A percentile compares a stretch with the other conserved stretches of the same genome.
phyloP scores from a whole-genome alignment of 495 filamentous ascomycete genomes.

The Thermochaetoides thermophila region DNA sequence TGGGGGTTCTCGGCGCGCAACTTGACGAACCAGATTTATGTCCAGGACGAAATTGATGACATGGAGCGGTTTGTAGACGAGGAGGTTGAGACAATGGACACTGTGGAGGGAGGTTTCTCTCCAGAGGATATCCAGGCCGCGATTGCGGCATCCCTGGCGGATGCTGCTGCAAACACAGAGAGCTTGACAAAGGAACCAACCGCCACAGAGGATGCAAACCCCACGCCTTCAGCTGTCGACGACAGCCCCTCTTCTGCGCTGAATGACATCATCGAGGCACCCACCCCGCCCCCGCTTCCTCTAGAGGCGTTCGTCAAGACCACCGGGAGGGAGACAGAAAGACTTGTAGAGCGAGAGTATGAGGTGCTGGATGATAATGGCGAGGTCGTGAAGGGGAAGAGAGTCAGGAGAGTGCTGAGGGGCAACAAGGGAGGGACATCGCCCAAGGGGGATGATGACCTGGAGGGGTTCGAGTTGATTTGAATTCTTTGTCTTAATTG shows the following conservation, averaged over 20 bases:
- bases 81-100: too few relatives aligned
- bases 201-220: too few relatives aligned
- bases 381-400: conserved; percentile 27
- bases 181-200: too few relatives aligned
- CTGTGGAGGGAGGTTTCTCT: too few relatives aligned
- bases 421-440: background rate
- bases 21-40: too few relatives aligned
- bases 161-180: background rate
- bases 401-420: conserved; percentile 17
- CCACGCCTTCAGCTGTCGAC: too few relatives aligned
- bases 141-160: background rate
- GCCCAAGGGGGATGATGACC: conserved; percentile 11
- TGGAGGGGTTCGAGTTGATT: conserved; percentile 33
- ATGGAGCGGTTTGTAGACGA: too few relatives aligned
- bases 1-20: too few relatives aligned
- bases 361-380: conserved; percentile 32
- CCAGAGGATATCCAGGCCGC: conserved; percentile 25
- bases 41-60: too few relatives aligned
- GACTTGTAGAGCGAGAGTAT: conserved; percentile 33
- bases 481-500: conserved; percentile 12
- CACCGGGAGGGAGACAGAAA: conserved; percentile 27
- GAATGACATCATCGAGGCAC: conserved; percentile 4
- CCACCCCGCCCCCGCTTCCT: conserved; percentile 13
- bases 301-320: conserved; percentile 32
- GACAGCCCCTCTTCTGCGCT: conserved; percentile 13